Evolutionary conservation across 1,139 yeast species (phyloP), one percentile per base, ranked within the genome.

Genomic region (Scheffersomyces lignicola): DNA sequence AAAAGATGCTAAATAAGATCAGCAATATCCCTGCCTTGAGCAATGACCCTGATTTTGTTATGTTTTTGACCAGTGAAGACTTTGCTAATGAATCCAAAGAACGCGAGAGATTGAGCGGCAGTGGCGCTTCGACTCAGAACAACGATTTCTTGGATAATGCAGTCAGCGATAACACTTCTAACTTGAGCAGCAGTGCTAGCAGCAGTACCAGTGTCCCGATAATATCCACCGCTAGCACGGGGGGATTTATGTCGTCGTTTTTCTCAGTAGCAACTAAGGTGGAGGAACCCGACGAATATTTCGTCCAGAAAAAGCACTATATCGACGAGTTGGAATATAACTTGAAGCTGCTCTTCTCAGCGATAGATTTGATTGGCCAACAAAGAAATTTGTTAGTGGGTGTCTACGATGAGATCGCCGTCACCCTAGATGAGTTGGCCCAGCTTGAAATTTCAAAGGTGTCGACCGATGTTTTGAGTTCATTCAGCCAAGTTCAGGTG

Each of bases 231-330:
- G 47, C 41, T 22, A 44, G 47, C n/a, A 49, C 71, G 24, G 65
- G 67, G 3, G 85, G 87, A 2, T 78, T 83, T 48, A 77, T 84
- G 73, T 73, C 82, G 41, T 76, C 87, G 2, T 56, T 70, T 27
- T 80, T 83, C 48, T 72, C 80, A 32, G 73, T 69, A 48, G 68
- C 70, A 30, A 79, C 69, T 49, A 82, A 85, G 52, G 73, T 81
- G 43, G 72, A 73, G 24, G 98, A 92, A 54, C 81, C 85, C 2
- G 97, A 89, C 57, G 80, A 78, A 34, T 89, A 73, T 68, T 87
- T 90, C 49, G 65, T 74, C 26, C 82, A 83, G 27, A 83, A 84
- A 58, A 80, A 79, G 49, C 68, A 71, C 7, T 82, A 83, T 46
- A 66, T 88, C 26, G 95, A 87, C 34, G 75, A 76, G 17, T 62